Base-by-base conservation (phyloP, 495 filamentous ascomycete species). In the Neurospora sp. region DNA sequence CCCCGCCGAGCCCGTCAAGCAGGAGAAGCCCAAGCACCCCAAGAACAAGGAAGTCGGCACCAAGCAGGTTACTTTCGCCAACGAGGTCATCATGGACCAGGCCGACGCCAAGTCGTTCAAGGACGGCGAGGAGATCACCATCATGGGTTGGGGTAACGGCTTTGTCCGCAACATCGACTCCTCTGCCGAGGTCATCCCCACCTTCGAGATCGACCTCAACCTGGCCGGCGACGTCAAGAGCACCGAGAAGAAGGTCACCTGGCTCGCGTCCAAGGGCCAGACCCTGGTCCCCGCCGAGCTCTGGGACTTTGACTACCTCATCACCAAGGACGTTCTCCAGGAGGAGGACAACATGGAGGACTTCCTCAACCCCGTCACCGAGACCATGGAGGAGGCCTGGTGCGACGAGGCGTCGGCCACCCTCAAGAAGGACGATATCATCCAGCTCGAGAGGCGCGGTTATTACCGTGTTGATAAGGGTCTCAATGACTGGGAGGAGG, bases 141-240 rank as follows among this genome's bases (percentile, higher is more conserved):
- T 97, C 37, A 98, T 97, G 94, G 91, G 89, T 79, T 97, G 94
- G 94, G 94, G 94, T 76, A 97, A 98, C 75, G 94, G 93, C 39
- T 89, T 96, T 73, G 91, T 97, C 14, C 84, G 85, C 44, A 86
- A 90, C 70, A 87, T 90, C 23, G 79, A 83, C 39, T 79, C 84
- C 27, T 79, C 81, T 69, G 86, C 85, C 40, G 83, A 87, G 27
- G 82, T 87, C 35, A 89, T 97, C 71, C 92, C 89, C 0, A 83
- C 80, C 41, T 81, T 97, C 4, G 92, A 91, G 54, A 86, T 93
- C 62, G 93, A 96, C 78, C 88, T 97, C 4, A 90, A 97, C 79
- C 89, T 96, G 39, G 86, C 92, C 78, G 94, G 94, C 72, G 94
- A 97, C 79, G 90, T 97, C 81, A 96, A 94, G 86, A 89, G 90